phyloP scores from a whole-genome alignment of 805 yeast genomes.

The Candida boleticola region DNA sequence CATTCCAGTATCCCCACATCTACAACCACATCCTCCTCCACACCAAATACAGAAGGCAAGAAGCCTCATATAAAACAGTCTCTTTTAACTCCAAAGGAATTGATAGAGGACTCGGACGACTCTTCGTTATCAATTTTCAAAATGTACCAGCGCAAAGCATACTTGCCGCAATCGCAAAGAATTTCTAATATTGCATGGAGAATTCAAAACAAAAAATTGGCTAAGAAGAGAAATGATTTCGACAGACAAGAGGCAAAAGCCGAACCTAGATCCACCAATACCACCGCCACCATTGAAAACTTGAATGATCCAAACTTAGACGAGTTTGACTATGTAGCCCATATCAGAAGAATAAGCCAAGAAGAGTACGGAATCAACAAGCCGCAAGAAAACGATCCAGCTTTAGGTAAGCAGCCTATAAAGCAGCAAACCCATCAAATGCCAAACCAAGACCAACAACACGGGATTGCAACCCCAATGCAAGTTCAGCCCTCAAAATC shows the following conservation, averaged over 20 bases:
- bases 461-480: slow-evolving; percentile 1
- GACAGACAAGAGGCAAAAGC: neutral
- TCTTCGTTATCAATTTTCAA: slow-evolving; percentile 35
- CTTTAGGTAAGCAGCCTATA: neutral
- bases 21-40: neutral
- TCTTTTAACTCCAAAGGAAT: slow-evolving; percentile 13
- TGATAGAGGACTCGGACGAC: slow-evolving; percentile 34
- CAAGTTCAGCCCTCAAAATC: slow-evolving; percentile 1
- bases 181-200: slow-evolving; percentile 46
- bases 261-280: neutral
- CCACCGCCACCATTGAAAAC: slow-evolving; percentile 1
- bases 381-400: neutral
- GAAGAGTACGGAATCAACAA: slow-evolving; percentile 24
- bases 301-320: slow-evolving; percentile 29
- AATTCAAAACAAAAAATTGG: slow-evolving; percentile 37
- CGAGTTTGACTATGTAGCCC: slow-evolving; percentile 47
- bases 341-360: slow-evolving; percentile 40
- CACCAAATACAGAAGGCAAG: neutral
- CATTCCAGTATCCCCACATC: neutral
- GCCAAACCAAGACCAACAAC: neutral
- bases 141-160: slow-evolving; percentile 41
- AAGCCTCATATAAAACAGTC: neutral
- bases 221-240: neutral
- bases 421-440: neutral
- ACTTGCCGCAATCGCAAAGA: slow-evolving; percentile 41